Percentiles rank a stretch among this genome's conserved stretches.
These are phyloP conservation scores for Spencermartinsiella europaea DNA, from an alignment of 805 yeast species.

Conservation along the genomic window DNA sequence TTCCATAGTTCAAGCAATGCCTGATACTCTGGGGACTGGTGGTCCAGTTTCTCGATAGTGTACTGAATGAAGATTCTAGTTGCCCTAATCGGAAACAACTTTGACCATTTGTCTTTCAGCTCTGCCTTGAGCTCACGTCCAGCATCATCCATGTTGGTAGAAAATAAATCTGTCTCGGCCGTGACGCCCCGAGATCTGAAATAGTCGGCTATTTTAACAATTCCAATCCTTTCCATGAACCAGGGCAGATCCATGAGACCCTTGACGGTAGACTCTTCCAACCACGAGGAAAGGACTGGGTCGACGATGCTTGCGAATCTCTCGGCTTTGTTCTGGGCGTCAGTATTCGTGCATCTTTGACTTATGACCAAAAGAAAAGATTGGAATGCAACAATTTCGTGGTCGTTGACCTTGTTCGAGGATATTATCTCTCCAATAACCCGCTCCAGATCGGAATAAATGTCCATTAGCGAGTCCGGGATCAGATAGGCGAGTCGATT, in stretches of 20 bases:
- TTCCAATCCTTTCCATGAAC: conserved; percentile 97
- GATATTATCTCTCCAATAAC: conserved; percentile 70
- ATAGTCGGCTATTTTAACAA: conserved; percentile 87
- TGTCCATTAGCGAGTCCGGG: conserved; percentile 83
- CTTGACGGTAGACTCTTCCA: conserved; percentile 82
- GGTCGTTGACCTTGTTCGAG: conserved; percentile 69
- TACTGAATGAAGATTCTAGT: conserved; percentile 93
- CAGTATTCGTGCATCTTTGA: conserved; percentile 49
- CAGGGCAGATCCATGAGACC: conserved; percentile 87
- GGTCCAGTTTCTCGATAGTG: conserved; percentile 85
- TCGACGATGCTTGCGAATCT: conserved; percentile 85
- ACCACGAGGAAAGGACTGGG: conserved; percentile 90
- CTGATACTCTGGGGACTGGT: conserved; percentile 67
- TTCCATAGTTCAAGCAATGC: conserved; percentile 76
- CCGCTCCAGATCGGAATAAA: conserved; percentile 73
- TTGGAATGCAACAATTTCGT: conserved; percentile 90
- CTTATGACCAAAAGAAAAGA: conserved; percentile 89
- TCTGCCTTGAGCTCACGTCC: conserved; percentile 73
- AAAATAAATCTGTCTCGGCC: conserved; percentile 66
- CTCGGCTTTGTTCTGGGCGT: conserved; percentile 62
- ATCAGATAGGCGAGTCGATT: conserved; percentile 90
- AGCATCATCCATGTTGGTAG: conserved; percentile 82
- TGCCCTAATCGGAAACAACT: conserved; percentile 91
- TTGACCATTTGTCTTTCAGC: conserved; percentile 86
- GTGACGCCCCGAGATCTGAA: conserved; percentile 78